Percentiles rank a stretch among this genome's conserved stretches.
phyloP scores from a whole-genome alignment of 2,329 filamentous ascomycete species.

The Paracamarosporium sp. region DNA sequence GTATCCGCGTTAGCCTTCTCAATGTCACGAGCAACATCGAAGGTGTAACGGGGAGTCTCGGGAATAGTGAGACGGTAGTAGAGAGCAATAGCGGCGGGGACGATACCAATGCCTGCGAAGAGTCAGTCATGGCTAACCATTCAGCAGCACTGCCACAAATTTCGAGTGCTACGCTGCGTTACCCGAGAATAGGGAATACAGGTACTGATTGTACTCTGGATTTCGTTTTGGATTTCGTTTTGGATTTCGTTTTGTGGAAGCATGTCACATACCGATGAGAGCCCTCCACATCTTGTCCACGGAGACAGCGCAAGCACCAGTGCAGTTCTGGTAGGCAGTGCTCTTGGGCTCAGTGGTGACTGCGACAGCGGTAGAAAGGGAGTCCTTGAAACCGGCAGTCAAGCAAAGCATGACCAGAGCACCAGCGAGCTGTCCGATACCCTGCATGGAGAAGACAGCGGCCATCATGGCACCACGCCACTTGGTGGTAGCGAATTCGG shows the following conservation, averaged over 20 bases:
- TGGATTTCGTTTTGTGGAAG: conserved; percentile 64
- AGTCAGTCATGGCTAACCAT: conserved; percentile 52
- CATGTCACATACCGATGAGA: conserved; percentile 58
- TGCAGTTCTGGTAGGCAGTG: conserved; percentile 30
- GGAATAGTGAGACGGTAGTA: conserved; percentile 52
- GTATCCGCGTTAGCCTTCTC: conserved; percentile 70
- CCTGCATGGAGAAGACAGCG: conserved; percentile 53
- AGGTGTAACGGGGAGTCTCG: conserved; percentile 51
- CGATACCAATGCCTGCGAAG: conserved; percentile 64
- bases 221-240: too few species aligned
- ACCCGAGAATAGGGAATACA: too few species aligned
- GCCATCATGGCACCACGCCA: conserved; percentile 52
- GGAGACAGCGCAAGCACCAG: conserved; percentile 35
- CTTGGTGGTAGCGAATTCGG: conserved; percentile 51
- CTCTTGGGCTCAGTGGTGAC: not conserved
- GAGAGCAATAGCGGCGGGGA: conserved; percentile 51
- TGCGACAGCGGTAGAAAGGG: conserved; percentile 21
- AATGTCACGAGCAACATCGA: conserved; percentile 49
- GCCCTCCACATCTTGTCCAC: conserved; percentile 52
- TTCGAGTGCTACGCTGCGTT: too few species aligned
- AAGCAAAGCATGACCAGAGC: conserved; percentile 45
- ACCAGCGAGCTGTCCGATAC: conserved; percentile 49
- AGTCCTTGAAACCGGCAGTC: conserved; percentile 38
- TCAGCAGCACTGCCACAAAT: too few species aligned
- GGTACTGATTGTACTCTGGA: too few species aligned